phyloP scores from a whole-genome alignment of 345 rosid genomes.

The Adansonia digitata region DNA sequence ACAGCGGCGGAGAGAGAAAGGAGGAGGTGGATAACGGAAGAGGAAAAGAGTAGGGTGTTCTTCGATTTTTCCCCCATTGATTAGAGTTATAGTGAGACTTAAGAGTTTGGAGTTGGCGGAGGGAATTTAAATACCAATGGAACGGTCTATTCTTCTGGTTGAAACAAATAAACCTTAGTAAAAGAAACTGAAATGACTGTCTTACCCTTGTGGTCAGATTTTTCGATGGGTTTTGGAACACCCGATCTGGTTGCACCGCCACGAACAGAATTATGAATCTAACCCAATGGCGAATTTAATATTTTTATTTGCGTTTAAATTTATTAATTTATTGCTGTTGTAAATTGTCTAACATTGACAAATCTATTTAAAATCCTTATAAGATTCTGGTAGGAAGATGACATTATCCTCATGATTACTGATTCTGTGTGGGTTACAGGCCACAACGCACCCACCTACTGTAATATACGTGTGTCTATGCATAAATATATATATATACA shows the following conservation, averaged over 20 bases:
- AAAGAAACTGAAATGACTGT: background rate
- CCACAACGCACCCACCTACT: no score
- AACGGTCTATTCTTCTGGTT: background rate
- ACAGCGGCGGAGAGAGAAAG: conserved; percentile 20
- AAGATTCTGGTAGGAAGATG: background rate
- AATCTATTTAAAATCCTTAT: background rate
- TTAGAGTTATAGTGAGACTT: background rate
- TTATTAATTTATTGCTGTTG: no score
- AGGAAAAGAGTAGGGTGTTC: conserved; percentile 28
- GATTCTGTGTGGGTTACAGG: background rate
- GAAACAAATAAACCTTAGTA: background rate
- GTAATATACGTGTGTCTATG: no score
- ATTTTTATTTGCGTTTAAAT: no score
- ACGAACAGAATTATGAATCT: background rate
- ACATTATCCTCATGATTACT: background rate
- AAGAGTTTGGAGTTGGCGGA: background rate
- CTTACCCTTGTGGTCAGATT: background rate
- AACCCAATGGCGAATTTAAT: background rate
- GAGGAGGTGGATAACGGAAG: conserved; percentile 17
- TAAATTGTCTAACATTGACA: no score
- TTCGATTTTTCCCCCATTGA: conserved; percentile 39
- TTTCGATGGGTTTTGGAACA: background rate
- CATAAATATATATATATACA: no score
- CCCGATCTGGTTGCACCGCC: background rate
- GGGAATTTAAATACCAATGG: conserved; percentile 24